These are phyloP conservation scores for Coemansia sp. DNA, from an alignment of 192 early-diverging fungal species.

Conservation along the genomic window DNA sequence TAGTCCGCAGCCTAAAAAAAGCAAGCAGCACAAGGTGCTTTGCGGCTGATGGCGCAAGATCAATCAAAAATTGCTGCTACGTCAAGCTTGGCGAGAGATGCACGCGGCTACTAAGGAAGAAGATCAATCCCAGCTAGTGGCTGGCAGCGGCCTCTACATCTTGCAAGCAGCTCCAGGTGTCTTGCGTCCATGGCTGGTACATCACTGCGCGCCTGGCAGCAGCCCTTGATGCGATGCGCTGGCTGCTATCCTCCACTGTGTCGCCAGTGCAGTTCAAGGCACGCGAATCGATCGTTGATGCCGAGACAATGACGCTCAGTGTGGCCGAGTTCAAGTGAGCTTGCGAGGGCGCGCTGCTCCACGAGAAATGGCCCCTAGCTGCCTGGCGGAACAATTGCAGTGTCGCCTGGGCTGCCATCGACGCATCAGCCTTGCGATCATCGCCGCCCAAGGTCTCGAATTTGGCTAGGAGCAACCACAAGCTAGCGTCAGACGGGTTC, in stretches of 20 bases:
- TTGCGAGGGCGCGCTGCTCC: constrained; percentile 17
- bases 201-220: constrained; percentile 36
- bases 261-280: constrained; percentile 1
- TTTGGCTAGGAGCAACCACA: constrained; percentile 34
- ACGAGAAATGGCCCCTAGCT: constrained; percentile 22
- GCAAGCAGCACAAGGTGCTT: not conserved
- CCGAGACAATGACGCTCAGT: constrained; percentile 15
- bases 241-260: not conserved
- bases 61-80: not conserved
- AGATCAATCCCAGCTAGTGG: not conserved
- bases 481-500: constrained; percentile 16
- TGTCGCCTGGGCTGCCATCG: constrained; percentile 13
- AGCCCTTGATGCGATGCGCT: not conserved
- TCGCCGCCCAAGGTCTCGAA: constrained; percentile 10
- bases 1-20: not conserved
- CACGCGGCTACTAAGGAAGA: not conserved
- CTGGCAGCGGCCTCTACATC: not conserved
- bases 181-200: constrained; percentile 41
- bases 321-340: constrained; percentile 19
- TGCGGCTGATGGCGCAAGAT: not conserved
- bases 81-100: not conserved
- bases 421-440: not conserved
- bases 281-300: constrained; percentile 7
- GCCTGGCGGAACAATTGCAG: constrained; percentile 19
- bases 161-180: constrained; percentile 16